phyloP scores from a whole-genome alignment of 2,329 filamentous ascomycete genomes.

The Hymenoscyphus albidus region DNA sequence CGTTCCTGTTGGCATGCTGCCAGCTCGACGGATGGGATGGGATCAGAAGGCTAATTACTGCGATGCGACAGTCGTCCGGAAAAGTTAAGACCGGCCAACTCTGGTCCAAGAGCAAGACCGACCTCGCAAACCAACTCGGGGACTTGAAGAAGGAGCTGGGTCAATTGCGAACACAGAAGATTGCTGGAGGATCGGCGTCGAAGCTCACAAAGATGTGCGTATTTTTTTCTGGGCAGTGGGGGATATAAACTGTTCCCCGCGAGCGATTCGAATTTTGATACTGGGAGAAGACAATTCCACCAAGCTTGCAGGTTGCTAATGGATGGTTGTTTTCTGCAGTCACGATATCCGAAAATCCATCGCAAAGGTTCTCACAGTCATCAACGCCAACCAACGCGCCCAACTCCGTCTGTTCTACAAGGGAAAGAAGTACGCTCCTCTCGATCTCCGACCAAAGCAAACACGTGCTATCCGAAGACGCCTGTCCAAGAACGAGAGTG shows the following conservation, averaged over 20 bases:
- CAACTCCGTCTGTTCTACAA: constrained; percentile 99
- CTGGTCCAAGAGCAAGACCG: constrained; percentile 99
- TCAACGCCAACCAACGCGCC: constrained; percentile 98
- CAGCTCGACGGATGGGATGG: background rate
- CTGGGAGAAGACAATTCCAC: background rate
- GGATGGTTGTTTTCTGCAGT: constrained; percentile 46
- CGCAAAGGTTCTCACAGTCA: constrained; percentile 96
- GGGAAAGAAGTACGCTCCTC: constrained; percentile 98
- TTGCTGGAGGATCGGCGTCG: constrained; percentile 82
- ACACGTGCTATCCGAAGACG: constrained; percentile 96
- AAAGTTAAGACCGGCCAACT: constrained; percentile 95
- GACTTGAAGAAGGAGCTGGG: constrained; percentile 96
- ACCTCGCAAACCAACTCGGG: constrained; percentile 89
- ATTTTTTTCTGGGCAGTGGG: background rate
- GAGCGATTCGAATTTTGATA: background rate
- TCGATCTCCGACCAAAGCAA: constrained; percentile 98
- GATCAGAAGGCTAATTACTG: constrained; percentile 29
- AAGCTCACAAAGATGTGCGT: constrained; percentile 98
- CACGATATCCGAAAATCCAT: constrained; percentile 99
- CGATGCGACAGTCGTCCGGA: constrained; percentile 50
- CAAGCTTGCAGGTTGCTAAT: constrained; percentile 1
- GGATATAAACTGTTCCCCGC: background rate
- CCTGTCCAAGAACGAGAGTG: constrained; percentile 86
- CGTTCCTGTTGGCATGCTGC: constrained; percentile 1
- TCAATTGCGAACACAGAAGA: constrained; percentile 97